Evolutionary conservation across 1,284 basidiomycete genomes (phyloP), one percentile per base, ranked within the genome.

Genomic region (Sporisorium reilianum): DNA sequence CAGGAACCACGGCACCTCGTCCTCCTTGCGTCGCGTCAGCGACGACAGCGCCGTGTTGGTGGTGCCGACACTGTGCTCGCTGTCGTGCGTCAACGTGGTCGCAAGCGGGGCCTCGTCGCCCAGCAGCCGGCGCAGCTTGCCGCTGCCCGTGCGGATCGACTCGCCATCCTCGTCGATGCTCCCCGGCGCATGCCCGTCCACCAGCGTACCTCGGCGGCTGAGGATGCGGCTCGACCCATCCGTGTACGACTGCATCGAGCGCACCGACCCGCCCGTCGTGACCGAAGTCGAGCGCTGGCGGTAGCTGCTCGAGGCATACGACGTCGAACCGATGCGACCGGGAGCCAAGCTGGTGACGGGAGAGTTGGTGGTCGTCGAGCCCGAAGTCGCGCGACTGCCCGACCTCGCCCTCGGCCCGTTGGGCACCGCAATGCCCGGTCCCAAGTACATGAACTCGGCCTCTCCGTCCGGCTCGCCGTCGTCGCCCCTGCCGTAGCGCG

Each of bases 1-100:
- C 58, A 98, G 87, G 86, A 80, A 86, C 93, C 93, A 94, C 3
- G 94, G 93, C 80, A 82, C 79, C 89, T 91, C 69, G 26, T 80
- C 79, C 18, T 75, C 71, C 38, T 53, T 71, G 41, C 67, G 67
- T 18, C 68, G 59, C 14, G 51, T 34, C n/a, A 56, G 9, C 5
- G 54, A 50, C 54, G 65, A 73, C 1, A n/a, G 41, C 53, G 52
- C 50, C 4, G 62, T 63, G 22, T 40, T 55, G 36, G 22, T 57
- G 41, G 54, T 60, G 34, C 40, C 52, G 26, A 40, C 51, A 41
- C 64, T 67, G 30, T 56, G 49, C 45, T 70, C 73, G 68, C 73
- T 70, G 42, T 75, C 73, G 23, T 64, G 67, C 5, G 73, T 75
- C 49, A 56, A 3, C 10, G 49, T 55, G 18, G 58, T 49, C 11